Percentiles rank a stretch among this genome's conserved stretches.
These are phyloP conservation scores for Syzygium oleosum DNA, from an alignment of 345 rosid species.

Conservation along the genomic window DNA sequence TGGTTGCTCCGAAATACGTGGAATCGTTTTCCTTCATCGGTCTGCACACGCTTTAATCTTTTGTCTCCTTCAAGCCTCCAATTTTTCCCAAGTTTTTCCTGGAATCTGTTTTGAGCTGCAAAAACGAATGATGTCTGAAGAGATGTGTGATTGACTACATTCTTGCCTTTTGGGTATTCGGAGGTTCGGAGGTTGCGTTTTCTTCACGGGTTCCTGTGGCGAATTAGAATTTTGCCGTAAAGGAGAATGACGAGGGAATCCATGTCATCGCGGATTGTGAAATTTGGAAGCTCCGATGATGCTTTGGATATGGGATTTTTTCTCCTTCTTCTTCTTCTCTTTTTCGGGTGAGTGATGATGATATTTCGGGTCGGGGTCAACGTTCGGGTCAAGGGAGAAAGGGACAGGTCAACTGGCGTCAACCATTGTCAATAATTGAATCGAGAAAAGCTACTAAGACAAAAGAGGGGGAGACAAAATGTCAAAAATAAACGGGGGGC, in stretches of 20 bases:
- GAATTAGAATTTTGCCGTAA: background rate
- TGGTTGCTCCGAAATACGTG: background rate
- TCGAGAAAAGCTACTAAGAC: background rate
- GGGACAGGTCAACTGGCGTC: conserved; percentile 32
- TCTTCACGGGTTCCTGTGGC: background rate
- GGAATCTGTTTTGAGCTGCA: background rate
- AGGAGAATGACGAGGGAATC: background rate
- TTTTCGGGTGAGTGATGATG: background rate
- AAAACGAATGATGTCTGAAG: background rate
- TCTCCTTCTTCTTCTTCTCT: too few relatives aligned
- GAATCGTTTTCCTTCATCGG: background rate
- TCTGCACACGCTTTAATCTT: background rate
- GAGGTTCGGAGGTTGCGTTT: background rate
- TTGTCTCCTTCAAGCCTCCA: background rate
- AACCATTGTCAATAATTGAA: background rate
- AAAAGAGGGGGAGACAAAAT: background rate
- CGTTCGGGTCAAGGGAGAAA: conserved; percentile 31
- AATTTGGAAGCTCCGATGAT: background rate
- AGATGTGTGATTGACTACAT: background rate
- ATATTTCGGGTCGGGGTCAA: background rate
- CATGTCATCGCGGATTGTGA: background rate
- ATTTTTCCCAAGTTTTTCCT: background rate
- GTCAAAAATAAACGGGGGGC: background rate
- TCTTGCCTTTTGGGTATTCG: background rate
- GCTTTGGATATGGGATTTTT: background rate